phyloP scores from a whole-genome alignment of 768 basidiomycete species.

The Collybia sp. region DNA sequence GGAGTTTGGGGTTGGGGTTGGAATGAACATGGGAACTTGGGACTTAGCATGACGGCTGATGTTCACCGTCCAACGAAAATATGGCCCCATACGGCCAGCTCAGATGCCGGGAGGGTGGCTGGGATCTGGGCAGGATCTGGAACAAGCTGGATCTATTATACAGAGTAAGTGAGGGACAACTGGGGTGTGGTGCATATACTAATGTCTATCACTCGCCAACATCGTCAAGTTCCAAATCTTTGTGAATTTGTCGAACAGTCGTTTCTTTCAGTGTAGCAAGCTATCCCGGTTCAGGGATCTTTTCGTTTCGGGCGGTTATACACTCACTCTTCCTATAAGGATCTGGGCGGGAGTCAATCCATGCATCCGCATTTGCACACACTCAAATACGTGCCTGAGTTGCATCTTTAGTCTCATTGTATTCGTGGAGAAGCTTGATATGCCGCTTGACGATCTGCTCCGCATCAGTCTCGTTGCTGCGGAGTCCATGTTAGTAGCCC shows the following conservation, averaged over 20 bases:
- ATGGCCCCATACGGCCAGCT: slow-evolving; percentile 34
- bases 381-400: slow-evolving; percentile 48
- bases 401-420: slow-evolving; percentile 83
- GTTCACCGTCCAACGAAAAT: slow-evolving; percentile 42
- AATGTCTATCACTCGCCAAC: slow-evolving; percentile 29
- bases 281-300: slow-evolving; percentile 28
- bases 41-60: slow-evolving; percentile 57
- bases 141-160: slow-evolving; percentile 41
- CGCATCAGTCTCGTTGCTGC: slow-evolving; percentile 19
- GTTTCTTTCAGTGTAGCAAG: slow-evolving; percentile 67
- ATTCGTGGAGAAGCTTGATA: slow-evolving; percentile 67
- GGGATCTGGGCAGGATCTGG: slow-evolving; percentile 40
- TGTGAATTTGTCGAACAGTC: slow-evolving; percentile 71
- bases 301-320: background rate
- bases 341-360: slow-evolving; percentile 37
- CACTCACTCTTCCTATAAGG: slow-evolving; percentile 67
- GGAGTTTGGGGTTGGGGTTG: slow-evolving; percentile 91
- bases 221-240: slow-evolving; percentile 59
- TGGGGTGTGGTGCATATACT: no score
- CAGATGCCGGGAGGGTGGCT: slow-evolving; percentile 6
- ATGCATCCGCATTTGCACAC: no score
- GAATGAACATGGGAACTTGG: slow-evolving; percentile 98
- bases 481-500: background rate
- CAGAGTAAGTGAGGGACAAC: slow-evolving; percentile 3
- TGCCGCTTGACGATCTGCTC: slow-evolving; percentile 46